phyloP scores from a whole-genome alignment of 2,329 filamentous ascomycete species.

The Fusarium praegraminearum region DNA sequence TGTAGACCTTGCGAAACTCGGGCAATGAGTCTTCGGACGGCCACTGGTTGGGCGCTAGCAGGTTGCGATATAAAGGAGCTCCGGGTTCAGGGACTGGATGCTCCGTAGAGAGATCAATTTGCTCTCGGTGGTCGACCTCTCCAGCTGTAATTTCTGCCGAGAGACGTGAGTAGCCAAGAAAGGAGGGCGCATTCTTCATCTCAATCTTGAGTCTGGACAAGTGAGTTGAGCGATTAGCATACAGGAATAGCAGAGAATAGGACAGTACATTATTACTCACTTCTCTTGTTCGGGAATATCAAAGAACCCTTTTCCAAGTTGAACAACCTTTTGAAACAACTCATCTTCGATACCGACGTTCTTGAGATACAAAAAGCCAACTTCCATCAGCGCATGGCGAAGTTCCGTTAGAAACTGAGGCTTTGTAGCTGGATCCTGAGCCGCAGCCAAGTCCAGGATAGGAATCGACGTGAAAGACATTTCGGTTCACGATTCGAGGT shows the following conservation, averaged over 20 bases:
- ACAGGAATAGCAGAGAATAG: neutral
- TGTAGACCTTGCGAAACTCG: slow-evolving; percentile 74
- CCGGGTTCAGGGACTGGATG: slow-evolving; percentile 72
- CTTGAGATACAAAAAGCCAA: slow-evolving; percentile 89
- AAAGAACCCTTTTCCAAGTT: slow-evolving; percentile 79
- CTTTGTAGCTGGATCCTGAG: slow-evolving; percentile 74
- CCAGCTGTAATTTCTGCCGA: slow-evolving; percentile 79
- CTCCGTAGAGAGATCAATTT: slow-evolving; percentile 87
- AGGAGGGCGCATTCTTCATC: slow-evolving; percentile 79
- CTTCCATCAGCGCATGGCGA: slow-evolving; percentile 81
- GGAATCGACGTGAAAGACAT: slow-evolving; percentile 83
- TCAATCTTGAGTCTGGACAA: slow-evolving; percentile 69
- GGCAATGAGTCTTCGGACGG: slow-evolving; percentile 73
- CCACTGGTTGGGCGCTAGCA: slow-evolving; percentile 85
- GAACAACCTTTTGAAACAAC: slow-evolving; percentile 73
- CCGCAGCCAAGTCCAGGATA: slow-evolving; percentile 78
- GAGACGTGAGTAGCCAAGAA: slow-evolving; percentile 76
- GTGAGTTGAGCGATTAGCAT: neutral
- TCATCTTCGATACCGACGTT: slow-evolving; percentile 79
- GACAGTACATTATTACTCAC: slow-evolving; percentile 53
- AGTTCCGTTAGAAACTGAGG: slow-evolving; percentile 77
- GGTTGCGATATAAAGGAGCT: slow-evolving; percentile 78
- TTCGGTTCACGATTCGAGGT: neutral
- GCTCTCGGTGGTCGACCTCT: slow-evolving; percentile 82
- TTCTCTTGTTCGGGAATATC: slow-evolving; percentile 82